A percentile compares a stretch with the other conserved stretches of the same genome.
These are phyloP conservation scores for Papiliotrema terrestris DNA, from an alignment of 1,284 basidiomycete genomes.

Conservation along the genomic window DNA sequence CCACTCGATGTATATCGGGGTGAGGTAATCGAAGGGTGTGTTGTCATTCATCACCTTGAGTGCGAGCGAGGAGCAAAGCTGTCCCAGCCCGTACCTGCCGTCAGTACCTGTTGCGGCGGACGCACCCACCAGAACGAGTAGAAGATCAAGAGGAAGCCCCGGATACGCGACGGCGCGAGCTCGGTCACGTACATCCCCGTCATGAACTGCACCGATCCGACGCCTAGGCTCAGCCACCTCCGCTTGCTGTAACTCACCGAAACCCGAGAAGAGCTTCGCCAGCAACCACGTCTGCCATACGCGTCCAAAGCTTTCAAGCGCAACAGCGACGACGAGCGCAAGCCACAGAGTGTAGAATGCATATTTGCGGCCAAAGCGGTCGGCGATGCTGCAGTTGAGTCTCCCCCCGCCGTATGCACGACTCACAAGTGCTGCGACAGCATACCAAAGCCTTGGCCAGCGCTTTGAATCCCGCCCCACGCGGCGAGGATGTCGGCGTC, in stretches of 20 bases:
- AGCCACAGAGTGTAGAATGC: conserved; percentile 29
- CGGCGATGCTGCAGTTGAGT: conserved; percentile 12
- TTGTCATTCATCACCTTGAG: conserved; percentile 23
- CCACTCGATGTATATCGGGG: conserved; percentile 32
- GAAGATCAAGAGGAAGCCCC: conserved; percentile 27
- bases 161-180: conserved; percentile 23
- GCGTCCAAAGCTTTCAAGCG: conserved; percentile 18
- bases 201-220: conserved; percentile 31
- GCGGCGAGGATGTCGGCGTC: conserved; percentile 13
- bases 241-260: conserved; percentile 2
- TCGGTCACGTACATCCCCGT: conserved; percentile 32
- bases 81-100: conserved; percentile 21
- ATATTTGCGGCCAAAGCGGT: conserved; percentile 25
- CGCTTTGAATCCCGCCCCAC: conserved; percentile 21
- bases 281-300: conserved; percentile 26
- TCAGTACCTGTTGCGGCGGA: no score
- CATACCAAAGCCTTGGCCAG: conserved; percentile 22
- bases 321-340: conserved; percentile 20
- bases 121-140: conserved; percentile 20
- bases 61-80: conserved; percentile 19
- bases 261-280: conserved; percentile 30
- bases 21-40: conserved; percentile 21
- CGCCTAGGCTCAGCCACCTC: conserved; percentile 1
- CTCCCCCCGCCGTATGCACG: not conserved
- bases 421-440: conserved; percentile 22